Evolutionary conservation across 495 filamentous ascomycete genomes (phyloP).

Genomic region (Copromyces sp.): DNA sequence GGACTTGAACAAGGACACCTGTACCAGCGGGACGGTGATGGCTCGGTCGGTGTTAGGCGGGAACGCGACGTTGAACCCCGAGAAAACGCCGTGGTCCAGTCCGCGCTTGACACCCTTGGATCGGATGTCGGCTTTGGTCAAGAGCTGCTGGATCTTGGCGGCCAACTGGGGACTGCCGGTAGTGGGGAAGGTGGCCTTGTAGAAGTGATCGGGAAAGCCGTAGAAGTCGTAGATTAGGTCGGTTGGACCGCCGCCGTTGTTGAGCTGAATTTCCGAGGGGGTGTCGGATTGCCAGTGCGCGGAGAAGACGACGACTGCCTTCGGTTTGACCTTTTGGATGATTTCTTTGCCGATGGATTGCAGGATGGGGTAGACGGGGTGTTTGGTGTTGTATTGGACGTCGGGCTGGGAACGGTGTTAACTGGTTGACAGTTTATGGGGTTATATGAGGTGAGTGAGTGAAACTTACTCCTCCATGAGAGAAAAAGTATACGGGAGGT

Average conservation of each 20-base stretch:
- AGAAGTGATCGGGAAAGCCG: slow-evolving; percentile 56
- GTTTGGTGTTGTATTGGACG: slow-evolving; percentile 61
- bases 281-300: slow-evolving; percentile 68
- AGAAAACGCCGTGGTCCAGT: slow-evolving; percentile 76
- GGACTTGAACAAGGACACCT: slow-evolving; percentile 63
- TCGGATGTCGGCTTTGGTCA: slow-evolving; percentile 52
- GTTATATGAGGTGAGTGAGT: not conserved
- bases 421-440: not conserved
- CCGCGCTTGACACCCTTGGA: slow-evolving; percentile 56
- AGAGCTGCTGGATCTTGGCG: slow-evolving; percentile 47
- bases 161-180: slow-evolving; percentile 58
- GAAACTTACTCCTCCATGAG: slow-evolving; percentile 61
- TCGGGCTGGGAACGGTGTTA: slow-evolving; percentile 43
- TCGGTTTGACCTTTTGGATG: slow-evolving; percentile 66
- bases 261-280: slow-evolving; percentile 54
- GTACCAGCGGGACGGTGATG: slow-evolving; percentile 66
- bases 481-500: slow-evolving; percentile 67
- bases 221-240: slow-evolving; percentile 84
- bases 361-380: slow-evolving; percentile 66
- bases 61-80: slow-evolving; percentile 62
- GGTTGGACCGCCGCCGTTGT: slow-evolving; percentile 50
- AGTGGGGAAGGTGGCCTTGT: slow-evolving; percentile 59
- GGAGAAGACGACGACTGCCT: slow-evolving; percentile 76
- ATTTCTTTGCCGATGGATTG: slow-evolving; percentile 66
- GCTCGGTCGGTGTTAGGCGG: slow-evolving; percentile 57